These are phyloP conservation scores for Coniochaeta hoffmannii DNA, from an alignment of 2,329 filamentous ascomycete genomes.

Conservation along the genomic window DNA sequence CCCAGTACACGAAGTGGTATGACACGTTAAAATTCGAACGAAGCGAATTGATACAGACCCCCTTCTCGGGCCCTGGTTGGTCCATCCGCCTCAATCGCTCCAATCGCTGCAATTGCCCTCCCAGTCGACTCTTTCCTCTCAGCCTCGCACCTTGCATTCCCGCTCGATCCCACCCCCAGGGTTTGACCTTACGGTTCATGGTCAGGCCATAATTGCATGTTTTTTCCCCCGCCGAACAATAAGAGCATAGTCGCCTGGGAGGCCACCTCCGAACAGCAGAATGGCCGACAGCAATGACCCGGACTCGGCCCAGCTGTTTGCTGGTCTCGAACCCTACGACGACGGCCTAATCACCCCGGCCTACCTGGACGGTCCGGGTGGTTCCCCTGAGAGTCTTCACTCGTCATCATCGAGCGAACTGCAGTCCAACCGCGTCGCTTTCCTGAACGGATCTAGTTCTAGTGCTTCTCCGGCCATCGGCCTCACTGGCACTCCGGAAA, in stretches of 20 bases:
- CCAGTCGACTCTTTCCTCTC: not conserved
- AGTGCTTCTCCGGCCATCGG: conserved; percentile 11
- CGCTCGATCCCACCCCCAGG: not conserved
- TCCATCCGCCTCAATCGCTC: not conserved
- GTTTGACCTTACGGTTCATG: not conserved
- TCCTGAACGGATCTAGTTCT: not conserved
- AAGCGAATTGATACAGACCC: not conserved
- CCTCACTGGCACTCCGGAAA: conserved; percentile 20
- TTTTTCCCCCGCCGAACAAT: not conserved
- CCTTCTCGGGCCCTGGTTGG: not conserved
- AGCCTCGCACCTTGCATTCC: conserved; percentile 1
- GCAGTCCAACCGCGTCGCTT: conserved; percentile 7
- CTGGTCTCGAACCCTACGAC: conserved; percentile 13
- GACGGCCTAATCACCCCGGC: conserved; percentile 9
- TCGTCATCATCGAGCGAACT: conserved; percentile 6
- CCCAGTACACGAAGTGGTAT: not conserved
- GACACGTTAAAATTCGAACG: not conserved
- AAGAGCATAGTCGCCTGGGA: not conserved
- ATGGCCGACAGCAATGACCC: conserved; percentile 13
- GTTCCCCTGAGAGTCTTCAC: not conserved
- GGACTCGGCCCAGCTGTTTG: conserved; percentile 15
- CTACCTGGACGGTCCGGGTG: conserved; percentile 1
- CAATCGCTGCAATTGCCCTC: too few relatives aligned
- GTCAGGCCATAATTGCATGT: conserved; percentile 5
- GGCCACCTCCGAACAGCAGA: conserved; percentile 3